Evolutionary conservation across 1,139 yeast species (phyloP).

Genomic region (Kodamaea suecica): DNA sequence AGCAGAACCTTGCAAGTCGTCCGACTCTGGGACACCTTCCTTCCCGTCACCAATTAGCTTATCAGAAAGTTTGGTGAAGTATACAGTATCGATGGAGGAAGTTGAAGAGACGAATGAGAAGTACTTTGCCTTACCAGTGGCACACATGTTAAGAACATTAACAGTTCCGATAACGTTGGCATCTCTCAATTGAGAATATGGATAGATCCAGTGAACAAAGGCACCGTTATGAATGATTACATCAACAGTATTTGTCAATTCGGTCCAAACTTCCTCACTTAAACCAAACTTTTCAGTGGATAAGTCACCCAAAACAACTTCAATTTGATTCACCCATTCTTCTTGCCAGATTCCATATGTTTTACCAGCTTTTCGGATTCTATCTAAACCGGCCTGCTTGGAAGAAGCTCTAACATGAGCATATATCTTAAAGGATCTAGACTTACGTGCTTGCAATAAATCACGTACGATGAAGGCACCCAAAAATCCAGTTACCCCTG

Average conservation of each 20-base stretch:
- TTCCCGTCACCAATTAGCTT: constrained; percentile 60
- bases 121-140: constrained; percentile 74
- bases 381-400: constrained; percentile 64
- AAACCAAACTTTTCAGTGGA: constrained; percentile 71
- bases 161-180: constrained; percentile 90
- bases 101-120: constrained; percentile 95
- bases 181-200: constrained; percentile 84
- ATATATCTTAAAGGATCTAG: constrained; percentile 52
- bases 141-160: constrained; percentile 78
- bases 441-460: constrained; percentile 48
- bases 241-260: constrained; percentile 61
- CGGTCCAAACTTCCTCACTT: constrained; percentile 52
- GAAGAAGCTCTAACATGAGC: constrained; percentile 91
- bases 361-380: constrained; percentile 72
- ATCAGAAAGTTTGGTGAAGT: constrained; percentile 77
- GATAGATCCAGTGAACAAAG: constrained; percentile 97
- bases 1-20: constrained; percentile 77
- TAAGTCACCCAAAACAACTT: constrained; percentile 81
- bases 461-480: constrained; percentile 87
- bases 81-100: constrained; percentile 81
- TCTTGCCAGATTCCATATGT: constrained; percentile 88
- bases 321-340: constrained; percentile 52
- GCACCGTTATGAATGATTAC: constrained; percentile 96
- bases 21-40: constrained; percentile 75
- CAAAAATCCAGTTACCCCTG: constrained; percentile 96